Conservation (phyloP, 1,284 basidiomycete species). For the Trichosporon faecale region DNA sequence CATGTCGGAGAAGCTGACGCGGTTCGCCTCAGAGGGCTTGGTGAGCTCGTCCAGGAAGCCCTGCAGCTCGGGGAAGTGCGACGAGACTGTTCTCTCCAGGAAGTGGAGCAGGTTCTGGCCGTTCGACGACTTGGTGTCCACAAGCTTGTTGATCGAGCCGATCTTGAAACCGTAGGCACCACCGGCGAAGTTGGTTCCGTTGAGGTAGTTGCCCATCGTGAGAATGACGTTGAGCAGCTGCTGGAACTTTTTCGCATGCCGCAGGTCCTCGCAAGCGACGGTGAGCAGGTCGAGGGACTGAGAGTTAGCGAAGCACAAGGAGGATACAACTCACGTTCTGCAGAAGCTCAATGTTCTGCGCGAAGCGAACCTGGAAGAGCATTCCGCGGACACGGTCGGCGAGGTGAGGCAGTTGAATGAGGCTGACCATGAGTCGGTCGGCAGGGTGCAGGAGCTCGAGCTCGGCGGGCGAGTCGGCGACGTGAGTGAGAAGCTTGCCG, state of each 20-base stretch:
- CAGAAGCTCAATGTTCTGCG: constrained; percentile 69
- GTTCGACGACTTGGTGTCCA: constrained; percentile 94
- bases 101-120: constrained; percentile 93
- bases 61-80: constrained; percentile 84
- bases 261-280: constrained; percentile 72
- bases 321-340: constrained; percentile 51
- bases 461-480: constrained; percentile 68
- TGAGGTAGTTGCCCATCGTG: constrained; percentile 96
- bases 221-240: constrained; percentile 74
- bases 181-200: constrained; percentile 92
- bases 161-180: constrained; percentile 97
- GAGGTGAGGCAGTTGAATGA: constrained; percentile 94
- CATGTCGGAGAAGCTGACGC: constrained; percentile 54
- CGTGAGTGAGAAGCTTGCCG: constrained; percentile 85
- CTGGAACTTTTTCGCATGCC: constrained; percentile 77
- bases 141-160: constrained; percentile 97
- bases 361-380: constrained; percentile 83
- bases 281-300: constrained; percentile 74
- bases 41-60: constrained; percentile 83
- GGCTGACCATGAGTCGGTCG: constrained; percentile 92
- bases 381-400: constrained; percentile 87
- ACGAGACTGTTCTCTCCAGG: constrained; percentile 81
- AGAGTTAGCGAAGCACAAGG: constrained; percentile 16
- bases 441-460: constrained; percentile 84
- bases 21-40: constrained; percentile 87